Conservation (phyloP, 2,329 filamentous ascomycete genomes). For the Pyrenochaeta sp. region DNA sequence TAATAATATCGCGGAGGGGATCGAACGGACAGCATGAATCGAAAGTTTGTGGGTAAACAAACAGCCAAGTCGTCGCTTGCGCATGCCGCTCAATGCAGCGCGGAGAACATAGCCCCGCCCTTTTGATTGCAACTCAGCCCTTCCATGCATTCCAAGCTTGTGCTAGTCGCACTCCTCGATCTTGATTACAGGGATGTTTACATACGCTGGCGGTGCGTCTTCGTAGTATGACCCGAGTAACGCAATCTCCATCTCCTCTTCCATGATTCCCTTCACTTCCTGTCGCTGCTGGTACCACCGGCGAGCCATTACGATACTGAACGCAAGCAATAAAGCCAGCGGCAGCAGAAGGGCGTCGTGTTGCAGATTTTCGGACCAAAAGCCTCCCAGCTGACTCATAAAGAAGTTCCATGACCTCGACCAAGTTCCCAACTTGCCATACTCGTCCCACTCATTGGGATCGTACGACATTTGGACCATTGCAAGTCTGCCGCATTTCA, state of each 20-base stretch:
- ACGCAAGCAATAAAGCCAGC: slow-evolving; percentile 19
- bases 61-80: slow-evolving; percentile 6
- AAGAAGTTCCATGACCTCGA: slow-evolving; percentile 24
- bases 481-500: slow-evolving; percentile 40
- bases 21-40: neutral
- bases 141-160: slow-evolving; percentile 5
- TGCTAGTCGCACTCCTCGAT: slow-evolving; percentile 30
- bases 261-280: slow-evolving; percentile 12
- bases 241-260: slow-evolving; percentile 29
- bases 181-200: slow-evolving; percentile 30
- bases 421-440: slow-evolving; percentile 38
- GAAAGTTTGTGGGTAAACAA: slow-evolving; percentile 10
- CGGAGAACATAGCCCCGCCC: slow-evolving; percentile 5
- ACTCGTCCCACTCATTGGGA: slow-evolving; percentile 41
- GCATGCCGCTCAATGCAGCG: slow-evolving; percentile 1
- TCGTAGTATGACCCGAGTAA: slow-evolving; percentile 23
- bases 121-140: slow-evolving; percentile 18
- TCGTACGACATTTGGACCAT: slow-evolving; percentile 35
- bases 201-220: slow-evolving; percentile 27
- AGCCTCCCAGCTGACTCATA: slow-evolving; percentile 12
- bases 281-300: slow-evolving; percentile 17
- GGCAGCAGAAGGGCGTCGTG: slow-evolving; percentile 23
- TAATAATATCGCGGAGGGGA: neutral
- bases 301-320: slow-evolving; percentile 20
- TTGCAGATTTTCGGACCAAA: slow-evolving; percentile 19